Percentiles rank a stretch among this genome's conserved stretches.
Conservation (phyloP, 108 stramenopile species). For the Conticribra guillardii region DNA sequence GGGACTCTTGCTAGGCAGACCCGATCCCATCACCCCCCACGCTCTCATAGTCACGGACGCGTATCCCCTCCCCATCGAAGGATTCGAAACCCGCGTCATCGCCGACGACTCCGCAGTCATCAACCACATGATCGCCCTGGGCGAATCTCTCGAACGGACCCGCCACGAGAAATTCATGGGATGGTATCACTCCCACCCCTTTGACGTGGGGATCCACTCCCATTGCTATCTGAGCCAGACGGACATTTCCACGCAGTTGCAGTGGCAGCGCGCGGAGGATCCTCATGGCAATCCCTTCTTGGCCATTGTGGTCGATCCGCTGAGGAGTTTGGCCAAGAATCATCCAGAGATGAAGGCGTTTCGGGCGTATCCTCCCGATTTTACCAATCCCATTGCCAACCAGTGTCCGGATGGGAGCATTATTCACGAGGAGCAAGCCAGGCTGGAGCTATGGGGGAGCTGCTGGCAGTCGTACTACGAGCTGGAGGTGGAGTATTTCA, state of each 20-base stretch:
- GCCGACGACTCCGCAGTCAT: conserved; percentile 94
- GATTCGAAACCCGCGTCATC: conserved; percentile 94
- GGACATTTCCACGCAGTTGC: conserved; percentile 93
- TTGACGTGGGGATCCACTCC: conserved; percentile 85
- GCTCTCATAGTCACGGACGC: conserved; percentile 92
- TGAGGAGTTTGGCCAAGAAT: conserved; percentile 67
- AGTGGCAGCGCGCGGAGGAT: conserved; percentile 97
- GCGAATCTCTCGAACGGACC: conserved; percentile 90
- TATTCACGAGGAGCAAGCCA: conserved; percentile 63
- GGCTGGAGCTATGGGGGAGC: conserved; percentile 94
- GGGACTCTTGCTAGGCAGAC: conserved; percentile 53
- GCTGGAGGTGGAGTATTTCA: conserved; percentile 79
- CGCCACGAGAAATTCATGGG: conserved; percentile 92
- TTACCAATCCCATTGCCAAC: conserved; percentile 62
- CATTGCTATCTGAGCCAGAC: conserved; percentile 96
- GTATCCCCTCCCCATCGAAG: conserved; percentile 97
- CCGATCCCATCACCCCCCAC: neutral
- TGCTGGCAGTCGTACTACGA: conserved; percentile 96
- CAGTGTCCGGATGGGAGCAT: conserved; percentile 92
- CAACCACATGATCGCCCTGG: conserved; percentile 97
- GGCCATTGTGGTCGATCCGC: conserved; percentile 95
- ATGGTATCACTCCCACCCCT: conserved; percentile 99
- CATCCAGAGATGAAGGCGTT: conserved; percentile 95
- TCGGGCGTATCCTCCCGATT: conserved; percentile 95
- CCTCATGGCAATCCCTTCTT: conserved; percentile 97